A percentile compares a stretch with the other conserved stretches of the same genome.
These are phyloP conservation scores for Eutreptiella sp. DNA, from an alignment of 208 protist genomes.

Conservation along the genomic window DNA sequence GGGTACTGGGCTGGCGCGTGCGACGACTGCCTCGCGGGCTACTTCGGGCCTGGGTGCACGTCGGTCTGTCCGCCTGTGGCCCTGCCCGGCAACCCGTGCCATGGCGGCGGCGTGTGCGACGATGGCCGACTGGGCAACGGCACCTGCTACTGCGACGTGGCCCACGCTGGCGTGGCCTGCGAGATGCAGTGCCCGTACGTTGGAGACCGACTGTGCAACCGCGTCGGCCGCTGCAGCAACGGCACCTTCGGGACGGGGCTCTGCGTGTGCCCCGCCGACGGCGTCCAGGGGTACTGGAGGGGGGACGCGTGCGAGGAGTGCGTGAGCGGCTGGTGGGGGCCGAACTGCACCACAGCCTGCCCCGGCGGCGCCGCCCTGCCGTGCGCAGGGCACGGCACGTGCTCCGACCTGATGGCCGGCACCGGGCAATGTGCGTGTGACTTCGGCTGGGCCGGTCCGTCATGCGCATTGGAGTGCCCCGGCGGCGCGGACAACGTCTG, in stretches of 20 bases:
- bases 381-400: neutral
- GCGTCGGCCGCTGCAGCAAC: neutral
- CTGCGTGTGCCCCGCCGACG: conserved; percentile 18
- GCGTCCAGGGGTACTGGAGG: conserved; percentile 5
- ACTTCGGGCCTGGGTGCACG: conserved; percentile 42
- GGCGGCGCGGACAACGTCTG: conserved; percentile 22
- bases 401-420: neutral
- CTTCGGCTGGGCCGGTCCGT: neutral
- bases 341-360: neutral
- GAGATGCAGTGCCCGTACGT: neutral
- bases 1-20: conserved; percentile 11
- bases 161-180: conserved; percentile 18
- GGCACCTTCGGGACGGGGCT: neutral
- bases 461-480: conserved; percentile 12
- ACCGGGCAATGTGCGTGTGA: neutral
- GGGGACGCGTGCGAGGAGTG: neutral
- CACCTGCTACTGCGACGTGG: conserved; percentile 27
- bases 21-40: conserved; percentile 42
- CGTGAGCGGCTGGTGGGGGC: neutral
- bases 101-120: conserved; percentile 14
- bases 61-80: conserved; percentile 18
- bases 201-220: conserved; percentile 1
- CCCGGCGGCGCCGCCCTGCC: neutral
- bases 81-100: conserved; percentile 17
- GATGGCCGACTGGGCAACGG: conserved; percentile 12